phyloP scores from a whole-genome alignment of 306 rosid genomes.

The Astragalus glycyphyllos region DNA sequence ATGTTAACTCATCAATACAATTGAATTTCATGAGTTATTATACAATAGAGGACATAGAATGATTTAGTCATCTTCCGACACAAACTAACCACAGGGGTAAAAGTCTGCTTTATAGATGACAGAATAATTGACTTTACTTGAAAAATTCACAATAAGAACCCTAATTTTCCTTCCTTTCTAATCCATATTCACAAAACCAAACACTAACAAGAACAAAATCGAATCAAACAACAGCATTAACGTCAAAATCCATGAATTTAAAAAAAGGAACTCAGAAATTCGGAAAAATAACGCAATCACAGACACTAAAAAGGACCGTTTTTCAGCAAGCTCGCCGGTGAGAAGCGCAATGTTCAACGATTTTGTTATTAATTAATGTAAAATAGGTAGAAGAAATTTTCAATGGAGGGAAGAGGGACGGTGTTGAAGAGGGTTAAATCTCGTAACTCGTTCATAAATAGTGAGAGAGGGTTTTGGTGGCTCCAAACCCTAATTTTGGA shows the following conservation, averaged over 20 bases:
- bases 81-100: constrained; percentile 52
- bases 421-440: no score
- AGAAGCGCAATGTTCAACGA: no score
- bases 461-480: no score
- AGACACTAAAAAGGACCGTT: no score
- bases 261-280: no score
- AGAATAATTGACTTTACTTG: neutral
- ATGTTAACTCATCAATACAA: constrained; percentile 43
- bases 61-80: constrained; percentile 91
- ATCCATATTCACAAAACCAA: neutral
- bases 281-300: neutral
- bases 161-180: neutral
- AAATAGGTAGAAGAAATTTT: no score
- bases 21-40: constrained; percentile 33
- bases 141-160: neutral
- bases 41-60: constrained; percentile 1
- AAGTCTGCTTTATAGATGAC: constrained; percentile 75
- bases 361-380: no score
- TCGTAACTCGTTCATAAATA: no score
- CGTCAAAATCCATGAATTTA: no score
- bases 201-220: neutral
- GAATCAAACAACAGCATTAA: neutral
- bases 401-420: no score
- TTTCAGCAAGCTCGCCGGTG: neutral
- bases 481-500: no score